Conservation (phyloP, 1,139 yeast species). For the Petasospora fabianii region DNA sequence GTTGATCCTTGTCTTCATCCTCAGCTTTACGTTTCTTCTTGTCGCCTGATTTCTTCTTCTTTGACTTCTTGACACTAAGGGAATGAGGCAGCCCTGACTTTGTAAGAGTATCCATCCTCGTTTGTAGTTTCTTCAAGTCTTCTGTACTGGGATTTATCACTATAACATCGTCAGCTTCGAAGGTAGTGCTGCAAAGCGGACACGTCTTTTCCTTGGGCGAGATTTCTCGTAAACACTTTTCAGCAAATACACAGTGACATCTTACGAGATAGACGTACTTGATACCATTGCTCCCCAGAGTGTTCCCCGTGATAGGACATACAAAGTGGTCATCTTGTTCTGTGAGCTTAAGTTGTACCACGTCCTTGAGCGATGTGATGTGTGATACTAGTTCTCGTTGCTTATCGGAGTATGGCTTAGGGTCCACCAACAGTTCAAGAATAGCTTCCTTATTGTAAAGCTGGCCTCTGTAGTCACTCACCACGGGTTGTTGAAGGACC, state of each 20-base stretch:
- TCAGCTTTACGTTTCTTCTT: constrained; percentile 21
- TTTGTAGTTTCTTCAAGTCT: constrained; percentile 30
- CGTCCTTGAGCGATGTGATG: constrained; percentile 45
- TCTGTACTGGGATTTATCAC: constrained; percentile 34
- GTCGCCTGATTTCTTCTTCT: constrained; percentile 17
- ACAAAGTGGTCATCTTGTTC: constrained; percentile 32
- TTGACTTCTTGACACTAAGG: constrained; percentile 35
- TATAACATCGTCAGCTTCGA: constrained; percentile 31
- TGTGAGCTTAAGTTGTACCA: constrained; percentile 41
- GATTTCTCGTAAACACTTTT: constrained; percentile 34
- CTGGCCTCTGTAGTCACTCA: constrained; percentile 68
- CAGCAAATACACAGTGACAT: constrained; percentile 54
- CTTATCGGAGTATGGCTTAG: constrained; percentile 29
- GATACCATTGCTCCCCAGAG: constrained; percentile 32
- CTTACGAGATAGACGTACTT: constrained; percentile 45
- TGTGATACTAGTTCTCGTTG: constrained; percentile 37
- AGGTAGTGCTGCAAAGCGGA: constrained; percentile 38
- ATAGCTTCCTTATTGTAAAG: constrained; percentile 69
- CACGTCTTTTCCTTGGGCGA: constrained; percentile 29
- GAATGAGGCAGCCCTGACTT: constrained; percentile 45
- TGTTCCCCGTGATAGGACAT: constrained; percentile 51
- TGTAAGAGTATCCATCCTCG: constrained; percentile 35
- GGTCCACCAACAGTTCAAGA: constrained; percentile 51
- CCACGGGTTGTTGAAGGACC: constrained; percentile 46
- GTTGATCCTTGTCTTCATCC: constrained; percentile 1